Conservation (phyloP, 2,329 filamentous ascomycete species). For the Talaromyces sp. region DNA sequence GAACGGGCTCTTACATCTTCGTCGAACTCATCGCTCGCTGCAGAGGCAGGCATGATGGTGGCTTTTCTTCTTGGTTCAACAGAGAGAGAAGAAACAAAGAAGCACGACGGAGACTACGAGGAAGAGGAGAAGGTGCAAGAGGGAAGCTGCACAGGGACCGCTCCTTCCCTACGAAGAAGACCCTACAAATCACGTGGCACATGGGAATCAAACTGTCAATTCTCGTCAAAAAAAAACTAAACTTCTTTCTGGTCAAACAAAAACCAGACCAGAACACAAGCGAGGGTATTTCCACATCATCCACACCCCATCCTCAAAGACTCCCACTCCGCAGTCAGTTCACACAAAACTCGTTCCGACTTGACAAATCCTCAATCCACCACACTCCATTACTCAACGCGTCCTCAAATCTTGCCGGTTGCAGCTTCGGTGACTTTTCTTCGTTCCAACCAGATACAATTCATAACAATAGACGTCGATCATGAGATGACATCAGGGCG, state of each 20-base stretch:
- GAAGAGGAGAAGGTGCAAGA: not conserved
- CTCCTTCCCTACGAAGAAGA: not conserved
- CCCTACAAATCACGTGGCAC: not conserved
- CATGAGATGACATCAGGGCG: constrained; percentile 2
- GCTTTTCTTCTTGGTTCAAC: not conserved
- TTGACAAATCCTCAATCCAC: constrained; percentile 1
- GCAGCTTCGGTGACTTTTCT: not conserved
- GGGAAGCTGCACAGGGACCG: not conserved
- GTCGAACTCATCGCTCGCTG: constrained; percentile 48
- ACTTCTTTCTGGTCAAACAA: not conserved
- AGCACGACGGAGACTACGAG: not conserved
- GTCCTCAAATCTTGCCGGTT: not conserved
- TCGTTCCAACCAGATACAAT: not conserved
- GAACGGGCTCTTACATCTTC: constrained; percentile 40
- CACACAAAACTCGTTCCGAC: constrained; percentile 6
- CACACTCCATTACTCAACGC: not conserved
- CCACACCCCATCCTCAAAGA: constrained; percentile 2
- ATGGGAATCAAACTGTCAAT: not conserved
- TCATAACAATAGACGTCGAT: constrained; percentile 10
- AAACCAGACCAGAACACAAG: not conserved
- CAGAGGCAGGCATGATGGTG: constrained; percentile 47
- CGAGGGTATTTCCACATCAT: not conserved
- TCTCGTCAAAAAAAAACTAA: not conserved
- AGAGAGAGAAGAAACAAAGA: not conserved
- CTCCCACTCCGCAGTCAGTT: not conserved